Evolutionary conservation across 2,329 filamentous ascomycete species (phyloP).

Genomic region (Chaetomiaceae sp.): DNA sequence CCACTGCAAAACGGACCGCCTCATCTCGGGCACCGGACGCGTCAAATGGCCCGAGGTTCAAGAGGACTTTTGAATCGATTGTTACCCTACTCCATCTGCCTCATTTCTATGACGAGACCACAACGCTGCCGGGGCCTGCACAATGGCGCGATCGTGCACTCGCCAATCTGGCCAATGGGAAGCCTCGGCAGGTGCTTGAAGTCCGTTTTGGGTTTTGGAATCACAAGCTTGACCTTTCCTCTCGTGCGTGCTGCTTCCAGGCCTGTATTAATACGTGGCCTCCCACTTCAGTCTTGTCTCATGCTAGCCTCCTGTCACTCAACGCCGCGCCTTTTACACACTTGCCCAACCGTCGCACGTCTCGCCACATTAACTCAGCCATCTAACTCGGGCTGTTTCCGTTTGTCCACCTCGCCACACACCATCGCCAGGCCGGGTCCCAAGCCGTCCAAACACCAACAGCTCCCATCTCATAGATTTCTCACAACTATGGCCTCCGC

Average conservation of each 20-base stretch:
- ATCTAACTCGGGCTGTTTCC: background rate
- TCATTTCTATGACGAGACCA: too few species aligned
- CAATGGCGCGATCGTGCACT: too few species aligned
- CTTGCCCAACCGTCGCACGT: background rate
- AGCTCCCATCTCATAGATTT: conserved; percentile 1
- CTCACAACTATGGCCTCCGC: conserved; percentile 58
- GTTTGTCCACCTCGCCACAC: background rate
- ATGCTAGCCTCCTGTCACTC: background rate
- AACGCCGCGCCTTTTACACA: background rate
- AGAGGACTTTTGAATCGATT: too few species aligned
- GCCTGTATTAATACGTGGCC: background rate
- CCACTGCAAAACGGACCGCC: too few species aligned
- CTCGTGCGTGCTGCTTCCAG: background rate
- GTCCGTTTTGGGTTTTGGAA: background rate
- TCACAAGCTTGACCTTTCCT: background rate
- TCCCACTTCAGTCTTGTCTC: background rate
- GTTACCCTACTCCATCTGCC: too few species aligned
- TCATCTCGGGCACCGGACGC: too few species aligned
- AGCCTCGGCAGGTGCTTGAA: conserved; percentile 5
- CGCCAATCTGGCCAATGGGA: conserved; percentile 1
- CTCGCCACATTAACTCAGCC: too few species aligned
- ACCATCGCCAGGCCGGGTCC: background rate
- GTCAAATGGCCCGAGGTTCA: too few species aligned
- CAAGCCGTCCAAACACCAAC: background rate
- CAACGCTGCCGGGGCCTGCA: too few species aligned